Evolutionary conservation across 2,329 filamentous ascomycete genomes (phyloP).

Genomic region (Trichoderma koningiopsis): DNA sequence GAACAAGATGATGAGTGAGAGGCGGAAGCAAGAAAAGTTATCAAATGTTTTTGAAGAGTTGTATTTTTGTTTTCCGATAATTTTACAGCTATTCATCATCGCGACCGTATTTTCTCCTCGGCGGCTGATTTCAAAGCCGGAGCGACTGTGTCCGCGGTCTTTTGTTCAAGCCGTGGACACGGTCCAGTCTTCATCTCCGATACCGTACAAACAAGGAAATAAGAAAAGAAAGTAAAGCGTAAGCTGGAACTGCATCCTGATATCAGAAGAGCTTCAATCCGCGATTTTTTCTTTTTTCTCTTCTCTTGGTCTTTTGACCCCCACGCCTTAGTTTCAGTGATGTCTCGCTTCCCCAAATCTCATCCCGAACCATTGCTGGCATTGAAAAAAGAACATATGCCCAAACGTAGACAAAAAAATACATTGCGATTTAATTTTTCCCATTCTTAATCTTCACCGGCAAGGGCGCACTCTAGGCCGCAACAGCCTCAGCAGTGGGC

Average conservation of each 20-base stretch:
- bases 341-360: neutral
- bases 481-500: conserved; percentile 51
- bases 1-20: neutral
- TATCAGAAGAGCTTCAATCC: conserved; percentile 3
- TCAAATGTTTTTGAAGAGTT: conserved; percentile 8
- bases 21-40: neutral
- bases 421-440: neutral
- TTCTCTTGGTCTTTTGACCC: neutral
- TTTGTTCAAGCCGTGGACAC: neutral
- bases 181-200: conserved; percentile 12
- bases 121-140: neutral
- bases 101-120: neutral
- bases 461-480: conserved; percentile 30
- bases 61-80: neutral
- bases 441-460: neutral
- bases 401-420: neutral
- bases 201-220: neutral
- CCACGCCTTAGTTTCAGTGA: neutral
- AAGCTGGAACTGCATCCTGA: neutral
- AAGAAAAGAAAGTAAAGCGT: neutral
- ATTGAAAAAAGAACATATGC: neutral
- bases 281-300: neutral
- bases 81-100: conserved; percentile 8
- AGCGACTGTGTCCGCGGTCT: neutral
- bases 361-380: neutral